Conservation (phyloP, 2,329 filamentous ascomycete species). For the Teratosphaeria pseudoeucalypti region DNA sequence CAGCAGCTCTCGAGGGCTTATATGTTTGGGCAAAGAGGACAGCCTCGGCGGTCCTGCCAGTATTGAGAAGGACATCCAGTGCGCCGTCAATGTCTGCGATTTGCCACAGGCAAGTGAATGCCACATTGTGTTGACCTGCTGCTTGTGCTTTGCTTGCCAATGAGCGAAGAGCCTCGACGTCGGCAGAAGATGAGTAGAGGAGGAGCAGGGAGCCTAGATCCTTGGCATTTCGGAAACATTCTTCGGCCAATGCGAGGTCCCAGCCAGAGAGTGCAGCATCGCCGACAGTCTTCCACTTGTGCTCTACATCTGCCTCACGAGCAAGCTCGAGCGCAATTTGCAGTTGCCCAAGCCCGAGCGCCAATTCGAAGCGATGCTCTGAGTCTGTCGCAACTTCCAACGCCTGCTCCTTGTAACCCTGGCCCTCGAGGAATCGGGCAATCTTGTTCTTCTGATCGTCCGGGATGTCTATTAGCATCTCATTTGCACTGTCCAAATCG, state of each 20-base stretch:
- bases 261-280: conserved; percentile 79
- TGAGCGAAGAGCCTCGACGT: conserved; percentile 60
- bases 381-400: conserved; percentile 88
- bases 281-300: conserved; percentile 97
- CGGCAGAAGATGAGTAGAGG: conserved; percentile 75
- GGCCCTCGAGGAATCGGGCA: conserved; percentile 90
- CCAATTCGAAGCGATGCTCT: conserved; percentile 93
- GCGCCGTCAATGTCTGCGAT: conserved; percentile 73
- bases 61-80: conserved; percentile 67
- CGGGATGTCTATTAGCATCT: conserved; percentile 71
- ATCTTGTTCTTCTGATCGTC: conserved; percentile 97
- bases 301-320: conserved; percentile 72
- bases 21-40: conserved; percentile 93
- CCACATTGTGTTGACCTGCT: conserved; percentile 78
- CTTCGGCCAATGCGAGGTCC: conserved; percentile 79
- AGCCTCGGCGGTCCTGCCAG: conserved; percentile 71
- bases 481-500: conserved; percentile 82
- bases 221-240: conserved; percentile 85
- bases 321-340: conserved; percentile 79
- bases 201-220: conserved; percentile 84
- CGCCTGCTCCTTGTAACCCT: conserved; percentile 92
- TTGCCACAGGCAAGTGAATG: conserved; percentile 84
- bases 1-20: conserved; percentile 65
- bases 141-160: conserved; percentile 66
- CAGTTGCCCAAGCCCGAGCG: conserved; percentile 71